Evolutionary conservation across 768 basidiomycete species (phyloP).

Genomic region (Clitopilus hobsonii): DNA sequence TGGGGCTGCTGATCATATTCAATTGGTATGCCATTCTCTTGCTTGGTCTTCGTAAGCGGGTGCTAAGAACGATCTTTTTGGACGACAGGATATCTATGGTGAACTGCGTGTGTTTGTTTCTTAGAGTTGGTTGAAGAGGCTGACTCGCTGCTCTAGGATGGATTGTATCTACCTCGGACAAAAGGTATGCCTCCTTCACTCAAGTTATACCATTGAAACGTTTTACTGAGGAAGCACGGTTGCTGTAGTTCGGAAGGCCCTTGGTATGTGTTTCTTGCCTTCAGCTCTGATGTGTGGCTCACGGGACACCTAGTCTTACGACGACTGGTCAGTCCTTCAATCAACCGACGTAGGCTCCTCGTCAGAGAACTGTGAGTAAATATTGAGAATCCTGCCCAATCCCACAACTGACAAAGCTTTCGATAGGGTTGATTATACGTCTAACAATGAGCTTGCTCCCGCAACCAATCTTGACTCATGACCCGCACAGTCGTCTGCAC

Average conservation of each 20-base stretch:
- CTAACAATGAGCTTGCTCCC: too few relatives aligned
- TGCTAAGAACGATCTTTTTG: too few relatives aligned
- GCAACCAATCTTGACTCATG: too few relatives aligned
- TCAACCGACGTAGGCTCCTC: conserved; percentile 46
- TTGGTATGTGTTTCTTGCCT: too few relatives aligned
- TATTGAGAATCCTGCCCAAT: too few relatives aligned
- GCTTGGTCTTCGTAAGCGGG: too few relatives aligned
- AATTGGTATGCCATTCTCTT: conserved; percentile 72
- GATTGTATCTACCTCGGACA: conserved; percentile 96
- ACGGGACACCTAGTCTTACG: conserved; percentile 26
- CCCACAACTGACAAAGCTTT: not conserved
- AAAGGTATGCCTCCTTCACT: conserved; percentile 75
- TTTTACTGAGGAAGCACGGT: not conserved
- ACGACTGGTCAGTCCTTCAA: conserved; percentile 30
- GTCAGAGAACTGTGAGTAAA: conserved; percentile 73
- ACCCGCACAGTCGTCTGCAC: conserved; percentile 78
- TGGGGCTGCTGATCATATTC: conserved; percentile 91
- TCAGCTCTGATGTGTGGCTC: too few relatives aligned
- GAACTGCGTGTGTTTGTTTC: too few relatives aligned
- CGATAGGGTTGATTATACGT: conserved; percentile 66
- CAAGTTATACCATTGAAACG: not conserved
- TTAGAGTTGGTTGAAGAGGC: too few relatives aligned
- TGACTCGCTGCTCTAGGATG: too few relatives aligned
- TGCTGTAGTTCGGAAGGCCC: conserved; percentile 64
- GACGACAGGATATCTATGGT: conserved; percentile 98